Evolutionary conservation across 306 rosid genomes (phyloP), one percentile per base, ranked within the genome.

Genomic region (Sesbania bispinosa): DNA sequence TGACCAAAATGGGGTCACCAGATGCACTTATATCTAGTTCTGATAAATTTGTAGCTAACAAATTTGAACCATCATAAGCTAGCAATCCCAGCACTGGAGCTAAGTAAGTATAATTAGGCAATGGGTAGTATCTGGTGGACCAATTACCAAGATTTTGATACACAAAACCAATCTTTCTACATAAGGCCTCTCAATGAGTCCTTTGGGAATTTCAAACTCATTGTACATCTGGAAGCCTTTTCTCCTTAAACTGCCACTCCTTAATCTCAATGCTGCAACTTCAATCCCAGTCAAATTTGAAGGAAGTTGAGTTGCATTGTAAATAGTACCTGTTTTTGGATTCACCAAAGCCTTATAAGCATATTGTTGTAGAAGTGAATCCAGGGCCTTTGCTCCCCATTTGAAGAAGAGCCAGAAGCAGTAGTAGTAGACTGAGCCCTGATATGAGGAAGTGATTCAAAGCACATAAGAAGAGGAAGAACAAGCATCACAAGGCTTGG

Each of bases 181-280:
- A 79, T 87, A 91, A 2, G 85, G 96, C 0, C n/a, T 77, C 81
- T 38, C 96, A 6, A 27, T 41, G 42, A 91, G 76, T 14, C 96
- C 96, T 0, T 0, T 13, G 0, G 93, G 90, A 63, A 95, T 86
- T 9, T 21, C 76, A 63, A 91, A 89, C 83, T 91, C 99, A 32
- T 86, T 75, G 88, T 82, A 95, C 78, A 42, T 39, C 0, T 3
- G 1, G 70, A 78, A 79, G 24, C 97, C 99, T 68, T 52, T 83
- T 66, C 96, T 83, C 77, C 77, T 83, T 55, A 95, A 81, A 86
- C 99, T 95, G 9, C 99, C 97, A 79, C 96, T 88, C 79, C 95
- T 84, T 54, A 86, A 77, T 82, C 95, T 82, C 84, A 88, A 73
- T 52, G 89, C 91, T 9, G 81, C 18, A 71, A 80, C 77, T 51